These are phyloP conservation scores for Rhizophagus sp. DNA, from an alignment of 192 early-diverging fungal species.

Conservation along the genomic window DNA sequence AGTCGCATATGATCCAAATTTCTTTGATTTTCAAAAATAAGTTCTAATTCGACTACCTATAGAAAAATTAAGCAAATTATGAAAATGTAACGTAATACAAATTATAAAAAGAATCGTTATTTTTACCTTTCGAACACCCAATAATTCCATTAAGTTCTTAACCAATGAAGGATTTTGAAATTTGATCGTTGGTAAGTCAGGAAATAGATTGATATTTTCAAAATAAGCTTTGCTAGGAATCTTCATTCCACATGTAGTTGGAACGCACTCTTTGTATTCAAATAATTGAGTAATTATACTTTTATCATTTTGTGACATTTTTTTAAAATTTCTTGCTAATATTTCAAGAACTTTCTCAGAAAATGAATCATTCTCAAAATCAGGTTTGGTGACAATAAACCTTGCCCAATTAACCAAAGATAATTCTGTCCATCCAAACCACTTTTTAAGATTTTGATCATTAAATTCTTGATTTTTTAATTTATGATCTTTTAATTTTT, in stretches of 20 bases:
- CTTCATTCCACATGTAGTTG: constrained; percentile 69
- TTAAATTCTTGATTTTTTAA: no score
- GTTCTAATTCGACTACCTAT: not conserved
- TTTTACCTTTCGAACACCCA: constrained; percentile 76
- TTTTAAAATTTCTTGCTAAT: constrained; percentile 37
- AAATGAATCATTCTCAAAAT: constrained; percentile 50
- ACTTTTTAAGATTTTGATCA: constrained; percentile 3
- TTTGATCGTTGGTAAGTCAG: constrained; percentile 73
- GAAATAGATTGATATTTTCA: constrained; percentile 75
- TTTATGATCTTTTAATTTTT: no score
- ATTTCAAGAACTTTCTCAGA: constrained; percentile 65
- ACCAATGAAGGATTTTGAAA: constrained; percentile 54
- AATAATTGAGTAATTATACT: constrained; percentile 36
- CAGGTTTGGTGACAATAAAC: constrained; percentile 1
- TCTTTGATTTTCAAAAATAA: constrained; percentile 38
- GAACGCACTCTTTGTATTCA: constrained; percentile 57
- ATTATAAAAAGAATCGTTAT: not conserved
- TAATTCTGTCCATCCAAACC: constrained; percentile 14
- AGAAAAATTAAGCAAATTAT: no score
- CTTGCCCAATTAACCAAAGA: not conserved
- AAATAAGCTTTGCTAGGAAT: constrained; percentile 75
- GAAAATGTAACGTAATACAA: no score
- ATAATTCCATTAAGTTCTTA: constrained; percentile 45
- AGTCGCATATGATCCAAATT: constrained; percentile 84
- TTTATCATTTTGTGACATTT: constrained; percentile 37